Evolutionary conservation across 1,284 basidiomycete species (phyloP), one percentile per base, ranked within the genome.

Genomic region (Pyrrhoderma noxium): DNA sequence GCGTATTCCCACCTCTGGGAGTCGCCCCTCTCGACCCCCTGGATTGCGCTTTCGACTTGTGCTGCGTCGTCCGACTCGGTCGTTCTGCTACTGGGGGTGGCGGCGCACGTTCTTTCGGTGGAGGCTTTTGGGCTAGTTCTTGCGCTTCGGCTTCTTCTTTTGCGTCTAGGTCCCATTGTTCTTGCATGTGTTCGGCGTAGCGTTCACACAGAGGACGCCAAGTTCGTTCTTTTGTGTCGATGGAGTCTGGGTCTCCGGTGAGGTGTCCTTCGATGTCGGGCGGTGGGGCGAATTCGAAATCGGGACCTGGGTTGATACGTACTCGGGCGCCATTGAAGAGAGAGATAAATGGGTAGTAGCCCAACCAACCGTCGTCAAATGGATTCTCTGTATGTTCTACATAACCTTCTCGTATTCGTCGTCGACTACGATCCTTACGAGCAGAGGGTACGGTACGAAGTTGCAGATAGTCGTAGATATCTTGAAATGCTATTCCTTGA

Each of bases 331-430:
- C 85, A 56, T 93, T 94, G 71, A 93, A 99, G 38, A 95, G 74
- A 2, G 92, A 96, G 47, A 96, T 81, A 70, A 96, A 86, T 0
- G 94, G 92, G 63, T 93, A 99, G 67, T 99, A 99, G 0, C 96
- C 96, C 4, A 97, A 70, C 16, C 85, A 86, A 8, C 96, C 96
- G 65, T 99, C 96, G 67, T 99, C 94, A 63, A 91, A 88, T 1
- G 80, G 76, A 58, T 93, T 93, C 65, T 91, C 80, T 55, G 77
- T 77, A 63, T 89, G 86, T 59, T 86, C 83, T 49, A 81, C 78
- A 23, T 80, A 73, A 25, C 80, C 82, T 61, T 87, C 84, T 55
- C 65, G 63, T 8, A 22, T 5, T 27, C 72, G 68, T 36, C 78
- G 73, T 59, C 75, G 80, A 62, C 74, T 74, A 38, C 72, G 74